These are phyloP conservation scores for Drosera spatulata DNA, from an alignment of 179 eudicot species.

Conservation along the genomic window DNA sequence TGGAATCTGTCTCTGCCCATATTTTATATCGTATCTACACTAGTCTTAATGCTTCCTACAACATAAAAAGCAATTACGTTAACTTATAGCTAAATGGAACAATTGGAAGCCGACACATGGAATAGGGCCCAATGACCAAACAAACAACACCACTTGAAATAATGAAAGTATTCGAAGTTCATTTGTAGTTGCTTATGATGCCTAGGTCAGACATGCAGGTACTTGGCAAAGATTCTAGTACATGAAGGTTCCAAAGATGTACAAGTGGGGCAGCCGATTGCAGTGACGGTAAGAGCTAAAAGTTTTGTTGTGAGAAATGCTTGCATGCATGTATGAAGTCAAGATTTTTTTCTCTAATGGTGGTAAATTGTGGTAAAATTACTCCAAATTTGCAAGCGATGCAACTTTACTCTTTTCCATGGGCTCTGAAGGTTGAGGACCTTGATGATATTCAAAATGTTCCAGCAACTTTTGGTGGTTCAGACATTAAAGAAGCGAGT, in stretches of 20 bases:
- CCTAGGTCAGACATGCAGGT: constrained; percentile 37
- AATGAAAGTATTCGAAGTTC: not conserved
- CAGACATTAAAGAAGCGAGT: constrained; percentile 32
- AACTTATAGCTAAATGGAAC: too few relatives aligned
- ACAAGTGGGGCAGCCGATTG: constrained; percentile 90
- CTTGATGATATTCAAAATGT: constrained; percentile 54
- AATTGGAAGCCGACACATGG: too few relatives aligned
- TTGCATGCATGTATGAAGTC: not conserved
- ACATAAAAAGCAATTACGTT: too few relatives aligned
- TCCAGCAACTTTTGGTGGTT: constrained; percentile 37
- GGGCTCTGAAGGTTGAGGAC: constrained; percentile 55
- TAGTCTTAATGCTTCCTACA: too few relatives aligned
- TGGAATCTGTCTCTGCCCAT: too few relatives aligned
- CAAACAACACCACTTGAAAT: not conserved
- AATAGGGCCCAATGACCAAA: too few relatives aligned
- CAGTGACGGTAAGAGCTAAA: constrained; percentile 49
- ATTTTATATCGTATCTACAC: too few relatives aligned
- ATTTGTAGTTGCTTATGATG: constrained; percentile 3
- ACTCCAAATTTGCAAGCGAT: not conserved
- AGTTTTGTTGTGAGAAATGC: not conserved
- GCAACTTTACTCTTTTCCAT: not conserved
- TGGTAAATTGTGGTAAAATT: not conserved
- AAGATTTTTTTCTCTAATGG: not conserved
- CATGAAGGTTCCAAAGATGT: constrained; percentile 91
- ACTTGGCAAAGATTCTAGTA: constrained; percentile 73